Conservation (phyloP, 441 rosid species). For the Pelargonium fulgidum region DNA sequence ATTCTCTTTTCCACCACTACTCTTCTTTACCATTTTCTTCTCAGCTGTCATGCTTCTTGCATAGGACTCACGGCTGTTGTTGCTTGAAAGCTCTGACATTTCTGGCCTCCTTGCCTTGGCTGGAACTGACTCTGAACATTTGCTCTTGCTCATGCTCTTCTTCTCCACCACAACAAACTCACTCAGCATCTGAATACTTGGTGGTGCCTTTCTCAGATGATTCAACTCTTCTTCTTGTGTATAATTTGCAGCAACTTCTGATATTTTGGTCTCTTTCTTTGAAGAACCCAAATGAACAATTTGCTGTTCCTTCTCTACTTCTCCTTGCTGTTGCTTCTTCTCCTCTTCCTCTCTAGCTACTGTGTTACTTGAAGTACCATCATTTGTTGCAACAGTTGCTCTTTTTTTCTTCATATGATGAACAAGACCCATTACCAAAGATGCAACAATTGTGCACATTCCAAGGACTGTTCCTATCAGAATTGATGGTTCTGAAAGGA, state of each 20-base stretch:
- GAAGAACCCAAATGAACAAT: background rate
- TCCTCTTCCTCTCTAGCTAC: background rate
- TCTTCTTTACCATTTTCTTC: constrained; percentile 22
- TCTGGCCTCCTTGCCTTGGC: constrained; percentile 13
- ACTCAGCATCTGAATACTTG: constrained; percentile 34
- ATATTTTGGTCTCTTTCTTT: constrained; percentile 9
- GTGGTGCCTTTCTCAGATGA: constrained; percentile 28
- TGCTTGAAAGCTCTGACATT: constrained; percentile 23
- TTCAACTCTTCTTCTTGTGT: constrained; percentile 13
- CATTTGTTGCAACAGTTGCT: constrained; percentile 13
- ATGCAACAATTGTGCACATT: constrained; percentile 19
- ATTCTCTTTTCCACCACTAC: constrained; percentile 16
- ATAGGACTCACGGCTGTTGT: constrained; percentile 11
- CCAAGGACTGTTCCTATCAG: constrained; percentile 17
- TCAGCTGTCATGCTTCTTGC: constrained; percentile 18
- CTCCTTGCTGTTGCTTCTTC: no score
- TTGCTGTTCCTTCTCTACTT: constrained; percentile 8
- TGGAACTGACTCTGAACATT: constrained; percentile 21
- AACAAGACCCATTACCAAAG: constrained; percentile 13
- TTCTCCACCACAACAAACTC: constrained; percentile 32
- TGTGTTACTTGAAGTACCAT: background rate
- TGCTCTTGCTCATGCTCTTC: constrained; percentile 18
- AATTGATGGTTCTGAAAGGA: constrained; percentile 9
- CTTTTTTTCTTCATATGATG: constrained; percentile 17
- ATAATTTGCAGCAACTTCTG: no score